Percentiles rank a stretch among this genome's conserved stretches.
These are phyloP conservation scores for Monilinia fructigena DNA, from an alignment of 2,329 filamentous ascomycete genomes.

Conservation along the genomic window DNA sequence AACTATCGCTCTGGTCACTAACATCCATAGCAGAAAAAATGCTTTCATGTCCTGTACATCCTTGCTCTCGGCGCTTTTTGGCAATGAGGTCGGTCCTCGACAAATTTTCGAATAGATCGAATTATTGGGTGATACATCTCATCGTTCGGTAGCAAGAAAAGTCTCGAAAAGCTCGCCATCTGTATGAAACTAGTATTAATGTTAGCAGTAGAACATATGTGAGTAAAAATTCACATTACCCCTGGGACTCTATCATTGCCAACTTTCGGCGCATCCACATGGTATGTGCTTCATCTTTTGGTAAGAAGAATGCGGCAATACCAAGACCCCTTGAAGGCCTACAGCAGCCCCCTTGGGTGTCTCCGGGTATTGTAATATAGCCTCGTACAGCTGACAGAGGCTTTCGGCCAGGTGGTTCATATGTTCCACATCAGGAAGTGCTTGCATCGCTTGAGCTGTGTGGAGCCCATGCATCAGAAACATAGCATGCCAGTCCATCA, in stretches of 20 bases:
- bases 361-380: slow-evolving; percentile 68
- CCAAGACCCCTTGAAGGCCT: slow-evolving; percentile 73
- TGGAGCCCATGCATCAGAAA: slow-evolving; percentile 80
- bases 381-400: slow-evolving; percentile 76
- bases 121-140: slow-evolving; percentile 73
- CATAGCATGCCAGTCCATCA: slow-evolving; percentile 75
- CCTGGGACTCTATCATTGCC: slow-evolving; percentile 72
- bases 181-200: slow-evolving; percentile 71
- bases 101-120: slow-evolving; percentile 74
- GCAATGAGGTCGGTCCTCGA: slow-evolving; percentile 70
- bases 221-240: slow-evolving; percentile 54
- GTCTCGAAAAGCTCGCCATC: slow-evolving; percentile 72
- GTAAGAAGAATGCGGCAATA: slow-evolving; percentile 77
- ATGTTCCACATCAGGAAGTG: slow-evolving; percentile 48
- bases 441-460: slow-evolving; percentile 55
- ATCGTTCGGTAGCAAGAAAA: slow-evolving; percentile 74
- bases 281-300: slow-evolving; percentile 67
- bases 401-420: slow-evolving; percentile 62
- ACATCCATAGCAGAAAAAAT: slow-evolving; percentile 65
- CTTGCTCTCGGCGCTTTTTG: slow-evolving; percentile 57
- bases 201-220: slow-evolving; percentile 14
- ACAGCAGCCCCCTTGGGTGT: slow-evolving; percentile 70
- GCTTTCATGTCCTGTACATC: slow-evolving; percentile 73
- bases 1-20: slow-evolving; percentile 40
- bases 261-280: slow-evolving; percentile 81